Percentiles rank a stretch among this genome's conserved stretches.
These are phyloP conservation scores for Suillus placidus DNA, from an alignment of 768 basidiomycete species.

Conservation along the genomic window DNA sequence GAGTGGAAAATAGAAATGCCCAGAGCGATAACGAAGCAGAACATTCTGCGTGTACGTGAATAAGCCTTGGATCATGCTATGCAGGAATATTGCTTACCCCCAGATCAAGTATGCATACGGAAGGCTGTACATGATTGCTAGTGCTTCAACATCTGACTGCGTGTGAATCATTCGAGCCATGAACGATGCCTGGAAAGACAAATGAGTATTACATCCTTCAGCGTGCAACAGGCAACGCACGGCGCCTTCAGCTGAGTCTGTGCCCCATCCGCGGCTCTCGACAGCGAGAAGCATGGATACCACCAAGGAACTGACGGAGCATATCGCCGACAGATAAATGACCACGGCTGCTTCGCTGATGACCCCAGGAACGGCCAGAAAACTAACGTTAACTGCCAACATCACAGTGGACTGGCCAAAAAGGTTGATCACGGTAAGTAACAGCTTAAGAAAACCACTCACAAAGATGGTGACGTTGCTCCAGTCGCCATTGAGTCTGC, in stretches of 20 bases:
- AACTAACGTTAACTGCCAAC: constrained; percentile 53
- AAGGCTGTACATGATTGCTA: constrained; percentile 36
- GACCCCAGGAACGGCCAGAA: constrained; percentile 51
- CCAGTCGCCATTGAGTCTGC: constrained; percentile 10
- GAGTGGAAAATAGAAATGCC: constrained; percentile 8
- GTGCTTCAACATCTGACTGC: constrained; percentile 25
- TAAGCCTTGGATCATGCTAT: background rate
- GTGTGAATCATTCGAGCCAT: constrained; percentile 20
- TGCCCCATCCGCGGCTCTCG: constrained; percentile 35
- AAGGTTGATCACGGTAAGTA: background rate
- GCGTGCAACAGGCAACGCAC: constrained; percentile 23
- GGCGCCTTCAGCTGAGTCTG: constrained; percentile 27
- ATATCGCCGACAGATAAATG: constrained; percentile 40
- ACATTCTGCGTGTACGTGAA: constrained; percentile 7
- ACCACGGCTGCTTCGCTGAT: constrained; percentile 27
- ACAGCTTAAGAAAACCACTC: background rate
- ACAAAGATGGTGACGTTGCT: constrained; percentile 11
- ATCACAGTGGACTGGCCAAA: constrained; percentile 47
- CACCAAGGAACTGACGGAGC: constrained; percentile 37
- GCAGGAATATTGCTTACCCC: constrained; percentile 19
- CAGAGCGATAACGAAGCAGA: constrained; percentile 14
- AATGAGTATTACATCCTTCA: background rate
- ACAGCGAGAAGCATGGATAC: constrained; percentile 39
- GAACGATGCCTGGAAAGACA: constrained; percentile 17
- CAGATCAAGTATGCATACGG: constrained; percentile 36